Evolutionary conservation across 208 protist genomes (phyloP).

Genomic region (Phytomonas francai): DNA sequence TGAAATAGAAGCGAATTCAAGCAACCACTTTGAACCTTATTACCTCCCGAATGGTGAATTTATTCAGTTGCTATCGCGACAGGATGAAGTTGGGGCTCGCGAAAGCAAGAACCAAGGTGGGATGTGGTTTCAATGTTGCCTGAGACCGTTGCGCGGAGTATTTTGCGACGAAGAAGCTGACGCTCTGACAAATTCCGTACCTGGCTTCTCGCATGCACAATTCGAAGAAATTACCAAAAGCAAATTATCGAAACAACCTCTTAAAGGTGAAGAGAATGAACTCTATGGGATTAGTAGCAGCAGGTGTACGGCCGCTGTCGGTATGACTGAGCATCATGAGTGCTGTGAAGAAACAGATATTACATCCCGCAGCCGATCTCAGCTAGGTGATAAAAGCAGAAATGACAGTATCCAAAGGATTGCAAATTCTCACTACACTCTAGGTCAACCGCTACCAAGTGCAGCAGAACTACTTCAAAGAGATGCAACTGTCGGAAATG

Average conservation of each 20-base stretch:
- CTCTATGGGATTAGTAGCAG: neutral
- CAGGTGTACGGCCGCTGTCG: neutral
- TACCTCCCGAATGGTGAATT: neutral
- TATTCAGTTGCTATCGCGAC: neutral
- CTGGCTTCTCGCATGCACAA: neutral
- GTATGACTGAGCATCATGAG: neutral
- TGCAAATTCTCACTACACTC: neutral
- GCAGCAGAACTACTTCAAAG: neutral
- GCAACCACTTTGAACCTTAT: neutral
- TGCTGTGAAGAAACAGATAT: neutral
- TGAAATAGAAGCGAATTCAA: neutral
- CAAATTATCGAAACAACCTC: neutral
- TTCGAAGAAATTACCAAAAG: neutral
- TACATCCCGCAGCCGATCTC: neutral
- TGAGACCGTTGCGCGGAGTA: neutral
- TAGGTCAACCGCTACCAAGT: neutral
- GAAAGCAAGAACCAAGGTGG: neutral
- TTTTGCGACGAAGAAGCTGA: neutral
- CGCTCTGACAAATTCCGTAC: neutral
- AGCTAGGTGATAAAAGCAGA: neutral
- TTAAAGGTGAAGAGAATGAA: neutral
- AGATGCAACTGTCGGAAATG: neutral
- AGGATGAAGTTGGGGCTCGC: neutral
- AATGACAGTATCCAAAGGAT: neutral
- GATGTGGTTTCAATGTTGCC: neutral